Conservation (phyloP, 2,329 filamentous ascomycete species). For the Orbilia javanica region DNA sequence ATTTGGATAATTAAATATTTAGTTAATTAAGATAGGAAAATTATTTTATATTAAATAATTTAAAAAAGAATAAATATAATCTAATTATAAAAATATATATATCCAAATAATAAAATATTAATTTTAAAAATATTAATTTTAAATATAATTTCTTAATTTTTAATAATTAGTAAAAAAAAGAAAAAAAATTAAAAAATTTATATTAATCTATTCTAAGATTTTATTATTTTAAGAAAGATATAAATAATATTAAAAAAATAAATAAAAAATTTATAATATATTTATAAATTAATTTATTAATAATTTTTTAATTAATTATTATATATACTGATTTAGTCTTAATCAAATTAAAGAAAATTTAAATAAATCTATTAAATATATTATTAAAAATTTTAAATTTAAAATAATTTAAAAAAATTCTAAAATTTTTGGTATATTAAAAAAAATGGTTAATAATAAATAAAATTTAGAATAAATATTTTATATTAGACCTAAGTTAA, state of each 20-base stretch:
- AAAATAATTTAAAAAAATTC: constrained; percentile 1
- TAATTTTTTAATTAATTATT: not conserved
- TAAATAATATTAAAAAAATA: not conserved
- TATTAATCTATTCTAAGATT: not conserved
- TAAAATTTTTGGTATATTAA: not conserved
- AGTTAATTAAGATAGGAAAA: no score
- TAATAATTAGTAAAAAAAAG: constrained; percentile 7
- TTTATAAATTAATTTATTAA: no score
- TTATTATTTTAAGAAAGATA: constrained; percentile 13
- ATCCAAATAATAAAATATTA: no score
- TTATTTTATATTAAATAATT: no score
- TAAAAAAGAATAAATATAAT: no score
- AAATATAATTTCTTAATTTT: constrained; percentile 16
- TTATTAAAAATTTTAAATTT: not conserved
- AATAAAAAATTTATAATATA: not conserved
- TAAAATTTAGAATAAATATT: constrained; percentile 2
- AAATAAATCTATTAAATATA: constrained; percentile 17
- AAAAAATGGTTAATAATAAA: constrained; percentile 4
- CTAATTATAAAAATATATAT: no score
- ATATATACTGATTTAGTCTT: not conserved
- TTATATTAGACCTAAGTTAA: not conserved
- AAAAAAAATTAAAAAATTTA: not conserved
- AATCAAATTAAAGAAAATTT: constrained; percentile 7
- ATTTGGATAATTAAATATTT: not conserved
- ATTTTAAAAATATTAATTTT: not conserved